Percentiles rank a stretch among this genome's conserved stretches.
phyloP scores from a whole-genome alignment of 352 stramenopile species.

The Globisporangium rhizosaccharum region DNA sequence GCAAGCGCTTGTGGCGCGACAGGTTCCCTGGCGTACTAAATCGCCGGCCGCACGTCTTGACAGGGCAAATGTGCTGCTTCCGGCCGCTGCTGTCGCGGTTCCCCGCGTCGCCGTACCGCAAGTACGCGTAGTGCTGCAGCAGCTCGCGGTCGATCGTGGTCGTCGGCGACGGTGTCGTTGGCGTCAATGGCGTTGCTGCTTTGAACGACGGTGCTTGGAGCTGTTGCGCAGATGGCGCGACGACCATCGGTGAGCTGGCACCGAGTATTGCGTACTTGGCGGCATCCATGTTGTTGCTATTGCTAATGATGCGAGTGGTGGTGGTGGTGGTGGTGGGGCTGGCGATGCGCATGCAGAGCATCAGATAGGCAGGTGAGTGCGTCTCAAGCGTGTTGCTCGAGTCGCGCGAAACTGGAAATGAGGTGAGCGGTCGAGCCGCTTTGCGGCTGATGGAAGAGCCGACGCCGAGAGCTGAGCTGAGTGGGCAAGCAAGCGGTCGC shows the following conservation, averaged over 20 bases:
- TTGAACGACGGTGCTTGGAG: neutral
- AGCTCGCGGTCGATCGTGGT: constrained; percentile 12
- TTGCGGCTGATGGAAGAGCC: too few relatives aligned
- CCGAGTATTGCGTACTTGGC: constrained; percentile 9
- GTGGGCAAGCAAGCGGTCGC: too few relatives aligned
- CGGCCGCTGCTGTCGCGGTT: constrained; percentile 4
- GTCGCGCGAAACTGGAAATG: constrained; percentile 4
- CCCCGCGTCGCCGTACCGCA: constrained; percentile 9
- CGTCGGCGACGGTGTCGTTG: neutral
- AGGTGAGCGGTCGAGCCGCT: neutral
- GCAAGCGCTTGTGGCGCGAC: constrained; percentile 53
- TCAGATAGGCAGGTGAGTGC: too few relatives aligned
- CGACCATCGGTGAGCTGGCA: neutral
- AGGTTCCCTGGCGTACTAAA: constrained; percentile 59
- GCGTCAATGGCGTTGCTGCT: neutral
- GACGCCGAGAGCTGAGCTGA: too few relatives aligned
- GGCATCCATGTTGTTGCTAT: neutral
- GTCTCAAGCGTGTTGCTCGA: neutral
- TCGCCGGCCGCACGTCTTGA: constrained; percentile 37
- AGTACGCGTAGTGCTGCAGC: constrained; percentile 17
- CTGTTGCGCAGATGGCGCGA: neutral
- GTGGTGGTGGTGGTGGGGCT: neutral
- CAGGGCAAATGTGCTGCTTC: constrained; percentile 44
- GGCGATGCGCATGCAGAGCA: too few relatives aligned
- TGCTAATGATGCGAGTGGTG: neutral